Evolutionary conservation across 768 basidiomycete genomes (phyloP).

Genomic region (Tulasnella calospora): DNA sequence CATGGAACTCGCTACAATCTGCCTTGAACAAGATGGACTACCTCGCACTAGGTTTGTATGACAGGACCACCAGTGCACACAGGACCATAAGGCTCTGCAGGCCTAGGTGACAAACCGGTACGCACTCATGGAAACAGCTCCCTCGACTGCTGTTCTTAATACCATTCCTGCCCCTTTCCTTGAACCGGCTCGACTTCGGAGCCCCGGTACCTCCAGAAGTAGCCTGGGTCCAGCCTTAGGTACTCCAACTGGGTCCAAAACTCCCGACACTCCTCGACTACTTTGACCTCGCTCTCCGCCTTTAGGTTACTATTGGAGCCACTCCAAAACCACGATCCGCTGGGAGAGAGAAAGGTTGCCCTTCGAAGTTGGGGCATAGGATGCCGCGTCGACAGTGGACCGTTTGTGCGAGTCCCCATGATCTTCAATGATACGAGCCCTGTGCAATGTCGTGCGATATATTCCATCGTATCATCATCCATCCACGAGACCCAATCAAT

Average conservation of each 20-base stretch:
- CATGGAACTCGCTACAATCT: no score
- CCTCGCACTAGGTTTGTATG: no score
- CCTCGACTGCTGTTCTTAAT: no score
- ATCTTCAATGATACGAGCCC: constrained; percentile 35
- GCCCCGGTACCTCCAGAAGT: not conserved
- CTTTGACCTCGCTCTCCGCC: not conserved
- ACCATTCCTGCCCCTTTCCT: not conserved
- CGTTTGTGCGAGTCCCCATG: not conserved
- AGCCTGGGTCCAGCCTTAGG: not conserved
- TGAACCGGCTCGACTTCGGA: not conserved
- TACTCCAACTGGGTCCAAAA: not conserved
- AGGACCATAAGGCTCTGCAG: no score
- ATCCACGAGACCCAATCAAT: not conserved
- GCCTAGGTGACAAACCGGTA: no score
- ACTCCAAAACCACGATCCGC: not conserved
- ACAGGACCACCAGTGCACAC: no score
- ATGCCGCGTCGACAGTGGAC: not conserved
- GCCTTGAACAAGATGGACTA: no score
- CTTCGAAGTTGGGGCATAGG: not conserved
- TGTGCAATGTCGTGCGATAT: not conserved
- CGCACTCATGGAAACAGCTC: not conserved
- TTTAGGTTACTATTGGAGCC: not conserved
- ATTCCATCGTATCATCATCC: not conserved
- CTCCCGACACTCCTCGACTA: not conserved
- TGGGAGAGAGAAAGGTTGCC: not conserved